Evolutionary conservation across 1,284 basidiomycete species (phyloP).

Genomic region (Sanghuangporus sanghuang): DNA sequence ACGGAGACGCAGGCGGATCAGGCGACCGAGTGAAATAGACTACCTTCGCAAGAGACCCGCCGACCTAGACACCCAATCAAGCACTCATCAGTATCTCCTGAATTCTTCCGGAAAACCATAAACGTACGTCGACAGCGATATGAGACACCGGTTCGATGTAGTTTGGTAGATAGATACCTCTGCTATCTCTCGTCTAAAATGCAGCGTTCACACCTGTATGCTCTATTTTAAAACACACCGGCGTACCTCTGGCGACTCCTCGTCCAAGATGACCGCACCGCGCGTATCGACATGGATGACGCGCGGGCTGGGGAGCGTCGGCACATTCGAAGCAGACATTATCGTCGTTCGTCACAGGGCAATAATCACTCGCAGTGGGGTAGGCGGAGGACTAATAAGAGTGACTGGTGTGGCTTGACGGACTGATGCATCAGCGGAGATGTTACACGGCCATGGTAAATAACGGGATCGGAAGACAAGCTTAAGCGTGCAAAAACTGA

Average conservation of each 20-base stretch:
- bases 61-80: conserved; percentile 57
- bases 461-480: conserved; percentile 5
- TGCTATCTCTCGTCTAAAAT: conserved; percentile 81
- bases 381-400: neutral
- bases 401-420: neutral
- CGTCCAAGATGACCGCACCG: conserved; percentile 84
- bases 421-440: neutral
- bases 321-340: conserved; percentile 27
- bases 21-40: conserved; percentile 96
- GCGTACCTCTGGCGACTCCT: conserved; percentile 88
- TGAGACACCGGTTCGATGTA: conserved; percentile 96
- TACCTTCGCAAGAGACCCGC: conserved; percentile 96
- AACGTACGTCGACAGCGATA: conserved; percentile 89
- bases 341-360: neutral
- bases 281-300: conserved; percentile 83
- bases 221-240: conserved; percentile 9
- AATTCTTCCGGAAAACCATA: conserved; percentile 7
- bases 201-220: conserved; percentile 10
- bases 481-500: neutral
- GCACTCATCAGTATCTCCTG: neutral
- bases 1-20: conserved; percentile 69
- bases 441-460: conserved; percentile 14
- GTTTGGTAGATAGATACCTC: conserved; percentile 93
- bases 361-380: neutral
- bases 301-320: conserved; percentile 58